Base-by-base conservation (phyloP, 2,329 filamentous ascomycete genomes). In the Dryadomyces quercivorus region DNA sequence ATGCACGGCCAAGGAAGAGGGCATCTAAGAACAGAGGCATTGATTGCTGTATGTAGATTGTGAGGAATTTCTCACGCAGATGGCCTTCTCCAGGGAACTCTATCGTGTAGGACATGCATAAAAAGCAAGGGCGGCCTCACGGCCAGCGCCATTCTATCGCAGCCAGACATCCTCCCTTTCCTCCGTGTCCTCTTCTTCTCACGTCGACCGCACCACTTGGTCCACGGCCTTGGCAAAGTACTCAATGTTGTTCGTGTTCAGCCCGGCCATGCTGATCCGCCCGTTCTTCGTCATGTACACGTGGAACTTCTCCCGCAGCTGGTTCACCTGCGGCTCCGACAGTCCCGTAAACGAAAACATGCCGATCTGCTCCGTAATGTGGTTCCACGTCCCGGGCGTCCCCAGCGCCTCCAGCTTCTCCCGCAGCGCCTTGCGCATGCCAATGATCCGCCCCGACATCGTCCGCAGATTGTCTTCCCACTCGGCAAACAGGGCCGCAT, bases 201-300 rank as follows among this genome's bases (percentile, higher is more conserved):
- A 21, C 15, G 61, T 59, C 66, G 78, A 78, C 60, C 80, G 72
- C 26, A 97, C 88, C 36, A 92, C 87, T 69, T 85, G 86, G 67
- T 96, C 86, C 13, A 97, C 81, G 1, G 92, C 89, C 69, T 86
- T 84, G 50, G 91, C 93, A 64, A 97, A 87, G 72, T 96, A 95
- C 54, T 95, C 89, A 56, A 97, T 77, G 67, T 97, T 98, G 64
- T 84, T 74, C 26, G 88, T 86, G 70, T 97, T 97, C 61, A 97
- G 73, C n/a, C 93, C 93, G 5, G 93, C 93, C 92, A 98, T 97
- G 67, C 88, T 94, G 71, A 97, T 95, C 50, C 93, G 86, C 21
- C 93, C 93, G 66, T 98, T 98, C 81, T 96, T 96, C 61, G 92
- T 97, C 81, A 92, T 91, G 73, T 93, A 93, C 53, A 93, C 77